phyloP scores from a whole-genome alignment of 352 stramenopile species.

The Halophytophthora batemanensis region DNA sequence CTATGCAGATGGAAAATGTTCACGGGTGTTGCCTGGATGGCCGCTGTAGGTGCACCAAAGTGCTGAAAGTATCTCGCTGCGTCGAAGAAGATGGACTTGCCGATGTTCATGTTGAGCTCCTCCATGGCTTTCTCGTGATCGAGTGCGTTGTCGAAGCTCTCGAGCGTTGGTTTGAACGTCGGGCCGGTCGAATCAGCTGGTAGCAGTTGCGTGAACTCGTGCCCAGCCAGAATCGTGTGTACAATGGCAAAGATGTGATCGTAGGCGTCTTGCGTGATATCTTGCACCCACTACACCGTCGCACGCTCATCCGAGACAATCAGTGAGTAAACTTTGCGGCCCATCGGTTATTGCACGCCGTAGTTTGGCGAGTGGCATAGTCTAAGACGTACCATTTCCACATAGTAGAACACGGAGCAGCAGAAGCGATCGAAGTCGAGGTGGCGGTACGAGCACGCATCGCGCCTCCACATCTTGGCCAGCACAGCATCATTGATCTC shows the following conservation, averaged over 20 bases:
- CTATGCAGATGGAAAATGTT: conserved; percentile 7
- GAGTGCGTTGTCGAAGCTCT: conserved; percentile 20
- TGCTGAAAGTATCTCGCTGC: conserved; percentile 25
- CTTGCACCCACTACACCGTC: conserved; percentile 17
- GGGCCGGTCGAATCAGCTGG: not conserved
- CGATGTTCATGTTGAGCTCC: conserved; percentile 22
- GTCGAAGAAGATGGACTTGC: conserved; percentile 33
- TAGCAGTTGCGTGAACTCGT: conserved; percentile 2
- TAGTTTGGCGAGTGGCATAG: too few relatives aligned
- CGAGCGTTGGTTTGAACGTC: conserved; percentile 18
- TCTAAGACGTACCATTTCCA: conserved; percentile 59
- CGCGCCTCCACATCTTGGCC: conserved; percentile 46
- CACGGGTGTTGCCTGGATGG: conserved; percentile 6
- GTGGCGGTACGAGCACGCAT: conserved; percentile 26
- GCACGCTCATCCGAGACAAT: not conserved
- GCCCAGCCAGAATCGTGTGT: conserved; percentile 13
- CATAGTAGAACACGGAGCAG: conserved; percentile 58
- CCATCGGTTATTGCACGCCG: too few relatives aligned
- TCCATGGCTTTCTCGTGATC: conserved; percentile 22
- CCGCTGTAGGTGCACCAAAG: conserved; percentile 11
- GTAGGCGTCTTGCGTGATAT: conserved; percentile 24
- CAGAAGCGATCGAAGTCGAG: conserved; percentile 55
- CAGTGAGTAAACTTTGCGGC: not conserved
- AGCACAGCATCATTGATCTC: conserved; percentile 43
- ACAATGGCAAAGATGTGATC: conserved; percentile 20